phyloP scores from a whole-genome alignment of 2,329 filamentous ascomycete genomes.

The Botryotinia calthae region DNA sequence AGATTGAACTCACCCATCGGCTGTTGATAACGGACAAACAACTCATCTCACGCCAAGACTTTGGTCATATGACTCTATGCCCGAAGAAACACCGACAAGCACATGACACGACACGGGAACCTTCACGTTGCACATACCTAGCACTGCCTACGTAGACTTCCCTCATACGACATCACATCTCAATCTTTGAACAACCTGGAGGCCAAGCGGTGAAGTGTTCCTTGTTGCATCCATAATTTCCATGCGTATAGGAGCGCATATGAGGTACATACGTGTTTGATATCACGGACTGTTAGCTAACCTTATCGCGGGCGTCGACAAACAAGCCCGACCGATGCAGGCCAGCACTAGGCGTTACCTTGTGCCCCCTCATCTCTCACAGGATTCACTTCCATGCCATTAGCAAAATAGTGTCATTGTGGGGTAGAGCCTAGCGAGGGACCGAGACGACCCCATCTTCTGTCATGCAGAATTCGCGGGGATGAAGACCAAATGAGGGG shows the following conservation, averaged over 20 bases:
- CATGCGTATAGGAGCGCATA: background rate
- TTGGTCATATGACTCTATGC: background rate
- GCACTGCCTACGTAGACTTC: background rate
- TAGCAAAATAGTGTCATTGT: background rate
- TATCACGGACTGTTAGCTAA: background rate
- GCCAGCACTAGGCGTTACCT: background rate
- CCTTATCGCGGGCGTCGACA: background rate
- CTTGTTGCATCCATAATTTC: background rate
- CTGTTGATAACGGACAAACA: background rate
- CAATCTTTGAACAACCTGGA: background rate
- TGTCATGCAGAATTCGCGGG: background rate
- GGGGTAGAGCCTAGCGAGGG: background rate
- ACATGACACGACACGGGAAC: background rate
- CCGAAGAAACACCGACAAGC: background rate
- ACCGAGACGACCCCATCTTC: background rate
- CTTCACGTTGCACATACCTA: background rate
- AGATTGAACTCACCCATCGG: background rate
- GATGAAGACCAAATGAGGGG: background rate
- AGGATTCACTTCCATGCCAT: background rate
- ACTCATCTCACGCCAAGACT: background rate
- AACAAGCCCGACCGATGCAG: background rate
- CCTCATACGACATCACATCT: background rate
- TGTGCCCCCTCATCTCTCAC: background rate
- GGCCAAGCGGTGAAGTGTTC: background rate
- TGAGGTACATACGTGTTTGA: background rate